Evolutionary conservation across 805 yeast species (phyloP).

Genomic region (Sugiyamaella marilandica): DNA sequence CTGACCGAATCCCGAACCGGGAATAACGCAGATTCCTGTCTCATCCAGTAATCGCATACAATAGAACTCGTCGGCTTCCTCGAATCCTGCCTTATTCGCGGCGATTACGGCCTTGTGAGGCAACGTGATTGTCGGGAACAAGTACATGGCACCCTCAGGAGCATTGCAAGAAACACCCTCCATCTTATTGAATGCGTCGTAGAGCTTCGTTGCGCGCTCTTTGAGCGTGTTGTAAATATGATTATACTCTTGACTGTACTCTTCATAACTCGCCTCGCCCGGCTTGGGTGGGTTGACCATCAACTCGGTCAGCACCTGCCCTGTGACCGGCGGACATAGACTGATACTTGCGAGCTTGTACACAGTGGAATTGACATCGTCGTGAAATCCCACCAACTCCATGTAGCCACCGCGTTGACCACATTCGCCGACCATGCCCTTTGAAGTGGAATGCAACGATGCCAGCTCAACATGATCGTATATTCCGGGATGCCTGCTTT

Average conservation of each 20-base stretch:
- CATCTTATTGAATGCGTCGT: slow-evolving; percentile 67
- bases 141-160: slow-evolving; percentile 97
- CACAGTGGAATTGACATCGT: slow-evolving; percentile 63
- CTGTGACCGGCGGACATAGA: slow-evolving; percentile 90
- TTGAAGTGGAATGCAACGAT: slow-evolving; percentile 94
- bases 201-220: slow-evolving; percentile 59
- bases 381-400: slow-evolving; percentile 81
- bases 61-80: slow-evolving; percentile 81
- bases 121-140: slow-evolving; percentile 75
- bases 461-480: slow-evolving; percentile 80
- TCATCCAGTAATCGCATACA: slow-evolving; percentile 75
- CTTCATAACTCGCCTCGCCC: slow-evolving; percentile 71
- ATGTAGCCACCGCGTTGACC: slow-evolving; percentile 99
- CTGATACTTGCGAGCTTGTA: slow-evolving; percentile 86
- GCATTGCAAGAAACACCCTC: slow-evolving; percentile 80
- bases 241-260: slow-evolving; percentile 57
- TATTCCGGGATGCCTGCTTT: slow-evolving; percentile 45
- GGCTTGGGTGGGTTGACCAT: slow-evolving; percentile 86
- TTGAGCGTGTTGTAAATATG: slow-evolving; percentile 59
- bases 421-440: slow-evolving; percentile 97
- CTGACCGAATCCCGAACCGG: slow-evolving; percentile 97
- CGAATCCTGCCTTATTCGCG: slow-evolving; percentile 51
- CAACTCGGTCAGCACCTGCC: slow-evolving; percentile 88
- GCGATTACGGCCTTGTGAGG: slow-evolving; percentile 57
- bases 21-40: slow-evolving; percentile 96